Conservation (phyloP, 768 basidiomycete species). For the Mycena galopus region DNA sequence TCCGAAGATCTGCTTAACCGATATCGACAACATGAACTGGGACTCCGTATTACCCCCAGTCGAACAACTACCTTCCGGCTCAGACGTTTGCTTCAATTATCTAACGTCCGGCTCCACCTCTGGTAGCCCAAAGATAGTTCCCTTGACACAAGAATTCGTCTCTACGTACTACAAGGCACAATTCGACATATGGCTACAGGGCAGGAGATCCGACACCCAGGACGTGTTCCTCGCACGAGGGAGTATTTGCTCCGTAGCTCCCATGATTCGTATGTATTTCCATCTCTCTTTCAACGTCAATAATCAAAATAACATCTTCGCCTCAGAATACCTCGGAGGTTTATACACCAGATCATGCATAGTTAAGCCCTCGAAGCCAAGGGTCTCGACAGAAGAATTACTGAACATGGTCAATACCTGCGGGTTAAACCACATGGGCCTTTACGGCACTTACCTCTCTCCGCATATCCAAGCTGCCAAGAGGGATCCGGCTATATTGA, state of each 20-base stretch:
- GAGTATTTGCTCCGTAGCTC: too few species aligned
- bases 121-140: conserved; percentile 18
- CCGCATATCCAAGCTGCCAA: conserved; percentile 23
- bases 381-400: conserved; percentile 16
- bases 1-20: conserved; percentile 7
- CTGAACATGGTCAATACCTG: conserved; percentile 14
- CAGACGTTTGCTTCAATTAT: conserved; percentile 20
- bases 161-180: too few species aligned
- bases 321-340: too few species aligned
- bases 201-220: too few species aligned
- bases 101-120: conserved; percentile 20
- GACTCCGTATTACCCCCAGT: conserved; percentile 11
- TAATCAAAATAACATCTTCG: too few species aligned
- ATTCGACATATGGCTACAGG: too few species aligned
- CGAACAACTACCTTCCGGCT: conserved; percentile 7
- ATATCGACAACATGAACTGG: conserved; percentile 2
- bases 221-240: too few species aligned
- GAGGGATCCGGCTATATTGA: conserved; percentile 17
- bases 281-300: too few species aligned
- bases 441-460: conserved; percentile 22
- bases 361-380: conserved; percentile 8
- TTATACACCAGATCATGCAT: conserved; percentile 23
- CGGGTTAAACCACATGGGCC: conserved; percentile 15
- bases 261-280: too few species aligned
- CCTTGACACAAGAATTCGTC: too few species aligned